Base-by-base conservation (phyloP, 441 rosid genomes). In the Capsella rubella region DNA sequence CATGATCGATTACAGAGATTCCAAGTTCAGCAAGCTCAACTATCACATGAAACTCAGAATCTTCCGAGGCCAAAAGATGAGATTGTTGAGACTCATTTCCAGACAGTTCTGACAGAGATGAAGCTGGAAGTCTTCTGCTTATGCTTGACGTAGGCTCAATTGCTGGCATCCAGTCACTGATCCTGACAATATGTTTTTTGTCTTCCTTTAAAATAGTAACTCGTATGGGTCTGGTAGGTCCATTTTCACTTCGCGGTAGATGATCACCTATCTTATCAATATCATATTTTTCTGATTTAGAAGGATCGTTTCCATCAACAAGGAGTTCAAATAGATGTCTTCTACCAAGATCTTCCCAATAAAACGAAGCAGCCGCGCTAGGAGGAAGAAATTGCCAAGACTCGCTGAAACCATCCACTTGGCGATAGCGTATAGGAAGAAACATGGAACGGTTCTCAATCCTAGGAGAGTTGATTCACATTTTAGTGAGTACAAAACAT, bases 121-220 rank as follows among this genome's bases (percentile, higher is more conserved):
- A 68, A 53, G 84, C 62, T 58, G 76, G 76, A 56, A 70, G 78
- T 78, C 81, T 81, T 78, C 76, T 64, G 74, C 78, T 71, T 75
- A 74, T 74, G 53, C 78, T 71, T 64, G 84, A 78, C 34, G 84
- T 47, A 59, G 90, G 75, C 73, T 91, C 98, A 84, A 82, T 82
- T 84, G 89, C 96, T 59, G 98, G 99, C 97, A 91, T 85, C 97
- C 92, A 93, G 82, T 96, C 99, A 80, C 87, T 82, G 82, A 93
- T 84, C 81, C 83, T 89, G 46, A 93, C 84, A 57, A 91, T 82
- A 83, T 91, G 90, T 65, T 81, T 80, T 82, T 84, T 91, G 81
- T 92, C 97, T 80, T 93, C 97, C 84, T 90, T 93, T 31, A 87
- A 65, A 76, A 96, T 79, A 71, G 93, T 88, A 83, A 93, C 89